Evolutionary conservation across 352 stramenopile species (phyloP), one percentile per base, ranked within the genome.

Genomic region (Blastocystis hominis): DNA sequence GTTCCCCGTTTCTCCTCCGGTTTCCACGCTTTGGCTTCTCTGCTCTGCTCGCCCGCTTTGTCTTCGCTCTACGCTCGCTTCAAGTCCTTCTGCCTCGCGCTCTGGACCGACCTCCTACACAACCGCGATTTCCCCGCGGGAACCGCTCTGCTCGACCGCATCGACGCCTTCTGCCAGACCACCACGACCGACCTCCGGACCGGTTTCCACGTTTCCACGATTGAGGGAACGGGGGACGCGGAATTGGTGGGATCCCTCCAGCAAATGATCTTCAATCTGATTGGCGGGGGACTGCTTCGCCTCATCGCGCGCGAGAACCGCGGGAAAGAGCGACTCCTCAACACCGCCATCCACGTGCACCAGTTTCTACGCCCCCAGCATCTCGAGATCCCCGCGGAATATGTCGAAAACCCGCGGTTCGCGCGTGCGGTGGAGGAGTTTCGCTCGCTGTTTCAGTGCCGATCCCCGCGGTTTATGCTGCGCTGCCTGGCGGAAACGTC

Each of bases 301-400:
- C 17, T 47, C 24, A 44, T 47, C 5, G 42, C 62, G 36, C 34
- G n/a, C 7, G 55, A 66, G 50, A 68, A 66, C 44, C 9, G 38
- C n/a, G 24, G 30, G 30, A 54, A 68, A 13, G 47, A 64, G 20
- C n/a, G 44, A 34, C 1, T 84, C 20, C 17, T 84, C 13, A 47
- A 84, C 55, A 56, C 66, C 24, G 36, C 59, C 53, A 69, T 84
- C 36, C 72, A 68, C 17, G 72, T 84, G 0, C 53, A 68, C 13
- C 72, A 84, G 50, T 84, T 84, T 34, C 54, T 84, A 7, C 34
- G 50, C 7, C 72, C 72, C 7, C n/a, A 84, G 30, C 72, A 84
- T 47, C 53, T 84, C 15, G 72, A 84, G 24, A 24, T 84, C 20
- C 24, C 20, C 0, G 24, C 46, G 62, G 72, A 64, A 13, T 84